Percentiles rank a stretch among this genome's conserved stretches.
phyloP scores from a whole-genome alignment of 495 filamentous ascomycete genomes.

The Friedmanniomyces simplex region DNA sequence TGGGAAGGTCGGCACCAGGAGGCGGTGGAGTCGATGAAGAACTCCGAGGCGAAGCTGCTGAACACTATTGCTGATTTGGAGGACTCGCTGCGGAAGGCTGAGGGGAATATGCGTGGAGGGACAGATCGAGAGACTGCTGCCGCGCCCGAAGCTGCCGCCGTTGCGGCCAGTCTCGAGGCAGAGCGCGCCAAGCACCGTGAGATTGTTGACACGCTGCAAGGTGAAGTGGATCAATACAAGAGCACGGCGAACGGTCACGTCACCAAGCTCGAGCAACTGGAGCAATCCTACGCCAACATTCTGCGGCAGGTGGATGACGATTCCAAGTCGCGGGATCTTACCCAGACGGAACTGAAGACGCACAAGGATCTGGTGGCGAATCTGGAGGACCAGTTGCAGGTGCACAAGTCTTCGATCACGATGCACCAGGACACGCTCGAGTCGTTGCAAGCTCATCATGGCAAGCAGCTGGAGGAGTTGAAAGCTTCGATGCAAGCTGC shows the following conservation, averaged over 20 bases:
- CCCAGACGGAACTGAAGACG: constrained; percentile 33
- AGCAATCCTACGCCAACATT: constrained; percentile 36
- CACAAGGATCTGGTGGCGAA: constrained; percentile 35
- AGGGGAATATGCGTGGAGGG: constrained; percentile 15
- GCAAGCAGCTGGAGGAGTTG: constrained; percentile 41
- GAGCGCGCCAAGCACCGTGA: constrained; percentile 53
- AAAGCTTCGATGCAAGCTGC: constrained; percentile 33
- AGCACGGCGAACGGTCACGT: constrained; percentile 37
- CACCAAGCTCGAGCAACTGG: constrained; percentile 35
- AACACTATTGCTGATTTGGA: constrained; percentile 64
- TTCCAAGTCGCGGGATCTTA: constrained; percentile 33
- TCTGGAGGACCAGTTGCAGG: constrained; percentile 37
- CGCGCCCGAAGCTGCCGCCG: constrained; percentile 29
- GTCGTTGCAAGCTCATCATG: constrained; percentile 45
- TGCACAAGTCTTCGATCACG: constrained; percentile 45
- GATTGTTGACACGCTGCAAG: constrained; percentile 54
- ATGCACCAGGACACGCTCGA: constrained; percentile 45
- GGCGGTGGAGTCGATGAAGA: constrained; percentile 60
- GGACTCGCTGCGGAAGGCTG: constrained; percentile 47
- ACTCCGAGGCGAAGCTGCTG: constrained; percentile 61
- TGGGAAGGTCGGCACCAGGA: constrained; percentile 68
- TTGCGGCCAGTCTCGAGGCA: constrained; percentile 36
- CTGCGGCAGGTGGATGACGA: constrained; percentile 42
- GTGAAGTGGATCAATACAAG: constrained; percentile 71
- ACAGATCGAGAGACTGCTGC: not conserved